Conservation (phyloP, 2,329 filamentous ascomycete species). For the Xylaria multiplex region DNA sequence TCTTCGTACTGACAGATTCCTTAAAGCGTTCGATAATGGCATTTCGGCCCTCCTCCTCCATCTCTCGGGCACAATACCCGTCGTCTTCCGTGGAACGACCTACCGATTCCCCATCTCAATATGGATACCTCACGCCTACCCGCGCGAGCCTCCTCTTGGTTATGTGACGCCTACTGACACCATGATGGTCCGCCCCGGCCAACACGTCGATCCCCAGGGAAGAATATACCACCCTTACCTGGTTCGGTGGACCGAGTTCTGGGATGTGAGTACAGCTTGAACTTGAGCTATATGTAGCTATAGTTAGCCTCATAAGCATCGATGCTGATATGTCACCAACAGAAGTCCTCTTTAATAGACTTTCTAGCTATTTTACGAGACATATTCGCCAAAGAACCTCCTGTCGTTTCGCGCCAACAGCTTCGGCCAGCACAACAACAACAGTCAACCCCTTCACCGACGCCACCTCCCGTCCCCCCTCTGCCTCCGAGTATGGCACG, state of each 20-base stretch:
- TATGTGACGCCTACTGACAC: conserved; percentile 89
- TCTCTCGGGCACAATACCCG: conserved; percentile 88
- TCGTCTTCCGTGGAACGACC: conserved; percentile 84
- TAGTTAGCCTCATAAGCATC: background rate
- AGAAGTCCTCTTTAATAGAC: conserved; percentile 86
- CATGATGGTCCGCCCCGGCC: conserved; percentile 90
- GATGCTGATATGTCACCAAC: conserved; percentile 8
- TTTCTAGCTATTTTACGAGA: conserved; percentile 84
- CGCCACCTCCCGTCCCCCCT: conserved; percentile 76
- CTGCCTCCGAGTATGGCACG: conserved; percentile 71
- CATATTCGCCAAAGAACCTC: conserved; percentile 93
- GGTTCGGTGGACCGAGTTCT: conserved; percentile 86
- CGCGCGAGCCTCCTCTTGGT: conserved; percentile 82
- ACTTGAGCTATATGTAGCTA: background rate
- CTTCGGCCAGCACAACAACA: conserved; percentile 53
- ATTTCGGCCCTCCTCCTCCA: conserved; percentile 86
- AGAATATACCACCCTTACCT: conserved; percentile 96
- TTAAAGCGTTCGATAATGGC: conserved; percentile 85
- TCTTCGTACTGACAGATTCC: conserved; percentile 19
- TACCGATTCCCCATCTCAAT: conserved; percentile 92
- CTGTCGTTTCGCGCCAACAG: conserved; percentile 79
- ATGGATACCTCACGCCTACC: conserved; percentile 94
- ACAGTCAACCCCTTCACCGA: conserved; percentile 52
- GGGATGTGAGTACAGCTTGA: conserved; percentile 75
- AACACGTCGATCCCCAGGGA: conserved; percentile 94